phyloP scores from a whole-genome alignment of 305 asterid genomes.

The Ajuga reptans region DNA sequence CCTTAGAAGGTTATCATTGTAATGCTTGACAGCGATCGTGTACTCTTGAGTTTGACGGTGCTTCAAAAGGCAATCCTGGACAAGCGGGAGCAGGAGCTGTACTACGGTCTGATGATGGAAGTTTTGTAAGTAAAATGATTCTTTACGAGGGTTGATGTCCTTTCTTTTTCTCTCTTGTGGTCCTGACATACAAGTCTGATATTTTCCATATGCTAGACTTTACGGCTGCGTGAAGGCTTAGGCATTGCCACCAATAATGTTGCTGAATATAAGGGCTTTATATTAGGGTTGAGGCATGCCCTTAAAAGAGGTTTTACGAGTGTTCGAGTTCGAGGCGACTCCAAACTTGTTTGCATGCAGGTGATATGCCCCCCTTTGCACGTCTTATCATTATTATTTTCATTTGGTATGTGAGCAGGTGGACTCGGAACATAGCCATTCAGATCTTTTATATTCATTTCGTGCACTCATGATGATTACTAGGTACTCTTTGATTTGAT shows the following conservation, averaged over 20 bases:
- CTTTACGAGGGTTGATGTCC: neutral
- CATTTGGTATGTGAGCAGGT: neutral
- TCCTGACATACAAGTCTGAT: slow-evolving; percentile 18
- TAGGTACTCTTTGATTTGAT: neutral
- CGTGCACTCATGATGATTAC: no score
- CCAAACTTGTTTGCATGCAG: slow-evolving; percentile 99
- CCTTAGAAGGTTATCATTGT: slow-evolving; percentile 19
- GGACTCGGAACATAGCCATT: neutral
- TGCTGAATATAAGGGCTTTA: slow-evolving; percentile 91
- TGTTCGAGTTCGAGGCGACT: slow-evolving; percentile 89
- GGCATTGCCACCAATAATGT: slow-evolving; percentile 79
- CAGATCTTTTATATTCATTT: neutral
- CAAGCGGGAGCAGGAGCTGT: slow-evolving; percentile 98
- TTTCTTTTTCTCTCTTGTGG: neutral
- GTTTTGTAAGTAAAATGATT: slow-evolving; percentile 40
- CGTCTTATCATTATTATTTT: neutral
- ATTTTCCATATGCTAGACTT: slow-evolving; percentile 45
- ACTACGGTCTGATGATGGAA: slow-evolving; percentile 87
- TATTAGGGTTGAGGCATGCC: slow-evolving; percentile 79
- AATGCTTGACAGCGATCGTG: slow-evolving; percentile 54
- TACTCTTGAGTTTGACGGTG: slow-evolving; percentile 93
- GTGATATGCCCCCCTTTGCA: slow-evolving; percentile 26
- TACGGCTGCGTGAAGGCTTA: slow-evolving; percentile 85
- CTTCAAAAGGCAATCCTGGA: slow-evolving; percentile 98
- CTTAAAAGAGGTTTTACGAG: slow-evolving; percentile 72